Evolutionary conservation across 1,284 basidiomycete species (phyloP).

Genomic region (Ustilago nuda): DNA sequence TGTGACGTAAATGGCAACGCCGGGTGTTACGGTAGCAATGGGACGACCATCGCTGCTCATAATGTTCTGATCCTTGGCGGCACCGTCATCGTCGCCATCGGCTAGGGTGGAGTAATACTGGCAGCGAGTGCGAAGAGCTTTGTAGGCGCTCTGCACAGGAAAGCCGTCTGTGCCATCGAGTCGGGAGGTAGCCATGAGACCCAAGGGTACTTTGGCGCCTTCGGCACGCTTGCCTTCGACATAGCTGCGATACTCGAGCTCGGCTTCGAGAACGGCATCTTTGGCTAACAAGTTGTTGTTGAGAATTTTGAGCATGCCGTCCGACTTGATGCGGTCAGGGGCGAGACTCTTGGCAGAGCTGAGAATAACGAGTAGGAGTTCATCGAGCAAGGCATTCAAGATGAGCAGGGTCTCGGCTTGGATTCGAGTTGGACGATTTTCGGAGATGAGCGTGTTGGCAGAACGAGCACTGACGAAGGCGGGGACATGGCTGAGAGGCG

Average conservation of each 20-base stretch:
- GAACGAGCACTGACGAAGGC: conserved; percentile 59
- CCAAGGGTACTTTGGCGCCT: conserved; percentile 60
- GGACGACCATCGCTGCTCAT: conserved; percentile 64
- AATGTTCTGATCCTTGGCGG: conserved; percentile 58
- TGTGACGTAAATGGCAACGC: conserved; percentile 64
- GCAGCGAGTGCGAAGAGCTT: conserved; percentile 55
- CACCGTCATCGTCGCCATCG: conserved; percentile 54
- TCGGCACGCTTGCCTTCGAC: conserved; percentile 60
- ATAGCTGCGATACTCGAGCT: conserved; percentile 62
- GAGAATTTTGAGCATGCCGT: conserved; percentile 60
- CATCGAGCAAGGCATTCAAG: conserved; percentile 61
- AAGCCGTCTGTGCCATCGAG: conserved; percentile 61
- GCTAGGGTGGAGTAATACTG: conserved; percentile 62
- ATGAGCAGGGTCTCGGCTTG: conserved; percentile 59
- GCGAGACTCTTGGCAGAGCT: conserved; percentile 57
- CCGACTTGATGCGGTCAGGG: conserved; percentile 65
- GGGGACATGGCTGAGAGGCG: conserved; percentile 25
- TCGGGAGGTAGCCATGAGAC: conserved; percentile 61
- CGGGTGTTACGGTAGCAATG: conserved; percentile 65
- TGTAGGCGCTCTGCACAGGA: conserved; percentile 60
- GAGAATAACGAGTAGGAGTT: conserved; percentile 58
- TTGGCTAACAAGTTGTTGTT: conserved; percentile 61
- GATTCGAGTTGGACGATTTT: conserved; percentile 61
- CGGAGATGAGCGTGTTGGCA: conserved; percentile 62
- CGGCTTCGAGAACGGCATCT: conserved; percentile 64